Evolutionary conservation across 495 filamentous ascomycete species (phyloP).

Genomic region (Oidiodendron maius): DNA sequence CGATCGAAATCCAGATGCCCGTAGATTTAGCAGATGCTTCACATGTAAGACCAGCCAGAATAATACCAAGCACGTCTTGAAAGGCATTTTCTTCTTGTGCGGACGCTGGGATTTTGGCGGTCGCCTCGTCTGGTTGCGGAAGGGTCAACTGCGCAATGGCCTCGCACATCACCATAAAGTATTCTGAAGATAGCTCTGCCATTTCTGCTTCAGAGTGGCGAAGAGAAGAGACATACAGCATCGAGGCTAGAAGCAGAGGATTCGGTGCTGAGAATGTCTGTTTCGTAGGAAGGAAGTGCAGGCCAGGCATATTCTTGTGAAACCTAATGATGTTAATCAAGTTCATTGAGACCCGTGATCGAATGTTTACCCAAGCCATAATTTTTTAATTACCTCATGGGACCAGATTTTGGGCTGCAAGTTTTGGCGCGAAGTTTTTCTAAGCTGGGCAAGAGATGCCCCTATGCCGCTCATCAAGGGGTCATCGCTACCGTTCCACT

Average conservation of each 20-base stretch:
- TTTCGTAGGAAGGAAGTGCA: slow-evolving; percentile 33
- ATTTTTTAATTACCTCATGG: slow-evolving; percentile 24
- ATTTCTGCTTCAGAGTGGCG: slow-evolving; percentile 26
- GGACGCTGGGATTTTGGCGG: background rate
- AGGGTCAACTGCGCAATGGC: slow-evolving; percentile 31
- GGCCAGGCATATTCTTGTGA: slow-evolving; percentile 31
- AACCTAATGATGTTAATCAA: slow-evolving; percentile 21
- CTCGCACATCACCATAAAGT: slow-evolving; percentile 31
- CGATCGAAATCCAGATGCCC: slow-evolving; percentile 35
- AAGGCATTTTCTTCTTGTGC: slow-evolving; percentile 18
- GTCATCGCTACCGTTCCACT: slow-evolving; percentile 11
- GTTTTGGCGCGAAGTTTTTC: slow-evolving; percentile 22
- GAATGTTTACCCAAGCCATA: slow-evolving; percentile 32
- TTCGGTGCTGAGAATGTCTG: slow-evolving; percentile 29
- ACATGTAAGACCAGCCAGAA: slow-evolving; percentile 36
- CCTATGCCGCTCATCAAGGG: slow-evolving; percentile 23
- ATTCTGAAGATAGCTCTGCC: slow-evolving; percentile 23
- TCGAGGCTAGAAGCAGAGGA: slow-evolving; percentile 32
- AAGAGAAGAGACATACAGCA: slow-evolving; percentile 36
- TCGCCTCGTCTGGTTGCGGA: slow-evolving; percentile 5
- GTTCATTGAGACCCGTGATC: background rate
- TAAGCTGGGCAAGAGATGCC: slow-evolving; percentile 27
- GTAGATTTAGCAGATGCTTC: slow-evolving; percentile 33
- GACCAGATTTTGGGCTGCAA: slow-evolving; percentile 30
- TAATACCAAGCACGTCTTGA: slow-evolving; percentile 33